phyloP scores from a whole-genome alignment of 331 rosid genomes.

The Saraca asoca region DNA sequence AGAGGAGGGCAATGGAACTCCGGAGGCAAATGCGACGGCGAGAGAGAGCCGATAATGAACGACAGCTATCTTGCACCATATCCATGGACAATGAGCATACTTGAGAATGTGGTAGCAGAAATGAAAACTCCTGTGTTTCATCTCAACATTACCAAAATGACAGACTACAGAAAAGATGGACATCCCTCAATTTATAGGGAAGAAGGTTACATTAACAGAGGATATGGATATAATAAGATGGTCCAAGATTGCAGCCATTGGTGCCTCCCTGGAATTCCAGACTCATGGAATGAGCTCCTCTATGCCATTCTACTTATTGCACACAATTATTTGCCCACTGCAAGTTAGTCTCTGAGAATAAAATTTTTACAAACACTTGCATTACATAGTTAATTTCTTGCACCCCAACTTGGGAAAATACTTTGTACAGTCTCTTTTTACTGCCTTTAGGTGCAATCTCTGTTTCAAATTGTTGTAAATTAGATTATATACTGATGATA shows the following conservation, averaged over 20 bases:
- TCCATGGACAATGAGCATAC: constrained; percentile 47
- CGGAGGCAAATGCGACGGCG: constrained; percentile 44
- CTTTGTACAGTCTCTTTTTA: too few relatives aligned
- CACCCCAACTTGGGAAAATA: not conserved
- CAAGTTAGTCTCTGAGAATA: not conserved
- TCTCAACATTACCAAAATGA: constrained; percentile 44
- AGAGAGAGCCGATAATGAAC: constrained; percentile 34
- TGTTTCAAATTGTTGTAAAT: too few relatives aligned
- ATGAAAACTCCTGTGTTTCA: constrained; percentile 47
- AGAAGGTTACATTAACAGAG: constrained; percentile 9
- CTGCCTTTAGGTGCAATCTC: too few relatives aligned
- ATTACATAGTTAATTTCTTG: too few relatives aligned
- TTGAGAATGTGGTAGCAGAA: constrained; percentile 36
- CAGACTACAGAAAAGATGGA: constrained; percentile 46
- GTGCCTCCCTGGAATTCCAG: constrained; percentile 56
- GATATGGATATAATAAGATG: constrained; percentile 7
- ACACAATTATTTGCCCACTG: not conserved
- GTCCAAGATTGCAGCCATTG: constrained; percentile 49
- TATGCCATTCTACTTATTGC: constrained; percentile 35
- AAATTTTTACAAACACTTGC: not conserved
- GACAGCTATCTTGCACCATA: constrained; percentile 40
- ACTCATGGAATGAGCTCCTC: constrained; percentile 48
- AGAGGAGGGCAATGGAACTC: constrained; percentile 45
- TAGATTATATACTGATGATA: too few relatives aligned
- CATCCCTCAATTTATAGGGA: constrained; percentile 41